phyloP scores from a whole-genome alignment of 306 rosid species.

The Corylus avellana region DNA sequence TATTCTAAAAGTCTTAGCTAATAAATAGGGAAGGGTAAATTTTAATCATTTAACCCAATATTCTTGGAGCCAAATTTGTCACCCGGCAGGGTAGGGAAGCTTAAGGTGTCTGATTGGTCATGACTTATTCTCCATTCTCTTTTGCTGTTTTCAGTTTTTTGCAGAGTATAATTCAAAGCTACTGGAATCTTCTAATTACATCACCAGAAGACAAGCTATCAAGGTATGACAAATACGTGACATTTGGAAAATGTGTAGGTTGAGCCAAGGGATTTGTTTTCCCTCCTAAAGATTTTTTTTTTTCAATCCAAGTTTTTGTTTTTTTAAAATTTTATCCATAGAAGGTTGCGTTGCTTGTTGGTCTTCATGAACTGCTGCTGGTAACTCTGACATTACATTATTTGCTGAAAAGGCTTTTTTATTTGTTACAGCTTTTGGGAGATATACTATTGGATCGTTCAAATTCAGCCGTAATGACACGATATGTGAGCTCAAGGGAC shows the following conservation, averaged over 20 bases:
- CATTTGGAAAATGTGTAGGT: conserved; percentile 17
- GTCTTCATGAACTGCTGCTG: conserved; percentile 14
- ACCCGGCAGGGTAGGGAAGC: background rate
- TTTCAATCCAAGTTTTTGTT: background rate
- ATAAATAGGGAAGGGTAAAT: background rate
- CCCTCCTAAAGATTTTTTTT: conserved; percentile 15
- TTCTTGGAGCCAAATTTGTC: background rate
- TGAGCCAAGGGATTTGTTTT: conserved; percentile 6
- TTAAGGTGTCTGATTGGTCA: conserved; percentile 17
- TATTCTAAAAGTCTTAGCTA: background rate
- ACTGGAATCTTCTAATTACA: conserved; percentile 89
- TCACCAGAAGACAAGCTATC: conserved; percentile 95
- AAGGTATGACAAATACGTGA: conserved; percentile 57
- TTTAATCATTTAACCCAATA: background rate
- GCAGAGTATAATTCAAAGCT: conserved; percentile 89
- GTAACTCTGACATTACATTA: conserved; percentile 9
- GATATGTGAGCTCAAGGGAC: conserved; percentile 96
- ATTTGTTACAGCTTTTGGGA: conserved; percentile 77
- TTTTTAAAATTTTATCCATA: background rate
- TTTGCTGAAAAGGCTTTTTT: conserved; percentile 34
- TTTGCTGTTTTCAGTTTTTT: conserved; percentile 66
- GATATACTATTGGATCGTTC: conserved; percentile 94
- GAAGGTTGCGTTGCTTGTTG: background rate
- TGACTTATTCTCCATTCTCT: conserved; percentile 13
- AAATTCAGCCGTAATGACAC: conserved; percentile 93